Percentiles rank a stretch among this genome's conserved stretches.
Evolutionary conservation across 208 protist species (phyloP).

Genomic region (Leishmania braziliensis): DNA sequence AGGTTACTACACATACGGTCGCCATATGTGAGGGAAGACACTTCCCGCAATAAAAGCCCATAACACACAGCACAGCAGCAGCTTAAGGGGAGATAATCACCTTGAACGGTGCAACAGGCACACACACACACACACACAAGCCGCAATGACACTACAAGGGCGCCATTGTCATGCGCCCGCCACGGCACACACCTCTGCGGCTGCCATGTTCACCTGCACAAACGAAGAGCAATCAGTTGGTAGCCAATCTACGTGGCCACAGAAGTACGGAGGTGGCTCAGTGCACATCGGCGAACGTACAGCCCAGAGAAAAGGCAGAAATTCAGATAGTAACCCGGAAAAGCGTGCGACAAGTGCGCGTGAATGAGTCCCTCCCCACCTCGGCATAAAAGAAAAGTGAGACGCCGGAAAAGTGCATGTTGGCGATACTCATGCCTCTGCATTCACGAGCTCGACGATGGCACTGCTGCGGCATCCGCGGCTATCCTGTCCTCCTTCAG

Average conservation of each 20-base stretch:
- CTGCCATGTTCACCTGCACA: background rate
- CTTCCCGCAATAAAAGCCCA: background rate
- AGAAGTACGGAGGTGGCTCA: background rate
- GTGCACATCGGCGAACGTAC: too few species aligned
- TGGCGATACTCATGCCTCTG: background rate
- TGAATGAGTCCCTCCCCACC: too few species aligned
- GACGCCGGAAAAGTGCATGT: background rate
- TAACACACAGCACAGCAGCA: background rate
- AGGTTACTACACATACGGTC: background rate
- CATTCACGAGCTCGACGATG: background rate
- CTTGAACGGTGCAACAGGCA: background rate
- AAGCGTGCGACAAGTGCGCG: background rate
- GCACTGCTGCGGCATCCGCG: background rate
- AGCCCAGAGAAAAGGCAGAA: background rate
- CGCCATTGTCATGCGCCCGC: background rate
- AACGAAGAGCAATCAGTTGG: background rate
- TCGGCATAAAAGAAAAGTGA: background rate
- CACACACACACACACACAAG: background rate
- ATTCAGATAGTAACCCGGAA: background rate
- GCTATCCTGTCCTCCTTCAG: slow-evolving; percentile 52
- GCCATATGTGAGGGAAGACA: background rate
- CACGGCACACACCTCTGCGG: background rate
- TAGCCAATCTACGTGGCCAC: background rate
- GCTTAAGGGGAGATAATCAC: background rate
- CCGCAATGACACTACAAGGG: background rate